Percentiles rank a stretch among this genome's conserved stretches.
These are phyloP conservation scores for Aspergillus tubingensis DNA, from an alignment of 2,329 filamentous ascomycete species.

Conservation along the genomic window DNA sequence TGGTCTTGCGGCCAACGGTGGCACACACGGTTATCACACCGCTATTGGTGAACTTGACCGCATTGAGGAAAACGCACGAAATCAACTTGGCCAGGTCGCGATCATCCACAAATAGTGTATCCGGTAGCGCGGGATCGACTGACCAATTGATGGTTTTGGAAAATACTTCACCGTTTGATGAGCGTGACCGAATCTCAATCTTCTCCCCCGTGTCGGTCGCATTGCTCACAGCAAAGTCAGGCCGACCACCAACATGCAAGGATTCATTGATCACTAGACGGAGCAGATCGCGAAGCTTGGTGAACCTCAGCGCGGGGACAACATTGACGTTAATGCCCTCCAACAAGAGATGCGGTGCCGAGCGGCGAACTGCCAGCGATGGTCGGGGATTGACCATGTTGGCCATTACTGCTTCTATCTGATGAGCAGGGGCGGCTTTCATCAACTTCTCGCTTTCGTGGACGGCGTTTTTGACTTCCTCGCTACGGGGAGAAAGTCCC, in stretches of 20 bases:
- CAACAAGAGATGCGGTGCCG: conserved; percentile 37
- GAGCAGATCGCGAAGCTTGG: conserved; percentile 49
- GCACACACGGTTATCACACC: conserved; percentile 61
- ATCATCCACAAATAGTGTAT: conserved; percentile 57
- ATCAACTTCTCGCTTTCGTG: conserved; percentile 47
- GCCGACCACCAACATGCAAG: conserved; percentile 50
- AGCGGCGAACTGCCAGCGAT: conserved; percentile 39
- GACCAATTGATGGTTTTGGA: conserved; percentile 51
- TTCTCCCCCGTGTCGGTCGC: conserved; percentile 47
- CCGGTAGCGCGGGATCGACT: conserved; percentile 50
- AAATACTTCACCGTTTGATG: conserved; percentile 47
- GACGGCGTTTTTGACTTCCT: conserved; percentile 44
- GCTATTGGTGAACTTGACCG: conserved; percentile 69
- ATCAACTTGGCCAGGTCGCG: conserved; percentile 65
- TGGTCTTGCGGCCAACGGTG: conserved; percentile 52
- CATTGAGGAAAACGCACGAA: conserved; percentile 66
- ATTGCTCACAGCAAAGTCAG: conserved; percentile 49
- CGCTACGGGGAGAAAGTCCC: conserved; percentile 41
- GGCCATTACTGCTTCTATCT: conserved; percentile 44
- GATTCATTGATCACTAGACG: conserved; percentile 52
- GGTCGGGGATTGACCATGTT: conserved; percentile 40
- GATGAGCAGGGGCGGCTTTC: conserved; percentile 36
- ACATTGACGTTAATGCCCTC: conserved; percentile 41
- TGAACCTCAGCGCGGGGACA: conserved; percentile 43
- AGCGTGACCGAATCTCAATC: conserved; percentile 48